Percentiles rank a stretch among this genome's conserved stretches.
These are phyloP conservation scores for Pichia sp. DNA, from an alignment of 1,139 yeast species.

Conservation along the genomic window DNA sequence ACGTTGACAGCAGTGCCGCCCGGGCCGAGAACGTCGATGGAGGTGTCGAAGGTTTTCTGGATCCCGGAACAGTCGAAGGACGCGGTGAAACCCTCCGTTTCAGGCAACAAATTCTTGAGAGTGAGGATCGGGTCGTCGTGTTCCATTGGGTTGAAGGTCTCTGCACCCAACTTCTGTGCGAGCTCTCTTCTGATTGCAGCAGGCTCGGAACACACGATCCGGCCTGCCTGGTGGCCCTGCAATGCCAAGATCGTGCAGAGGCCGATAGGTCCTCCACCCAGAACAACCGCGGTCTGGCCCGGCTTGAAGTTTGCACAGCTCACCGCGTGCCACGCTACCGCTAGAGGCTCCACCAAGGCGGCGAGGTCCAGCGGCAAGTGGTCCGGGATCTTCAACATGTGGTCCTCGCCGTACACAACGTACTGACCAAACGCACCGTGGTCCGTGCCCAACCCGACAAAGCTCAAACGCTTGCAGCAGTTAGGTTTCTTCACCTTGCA, in stretches of 20 bases:
- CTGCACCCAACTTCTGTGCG: slow-evolving; percentile 49
- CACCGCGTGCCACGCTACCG: slow-evolving; percentile 61
- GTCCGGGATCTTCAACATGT: slow-evolving; percentile 45
- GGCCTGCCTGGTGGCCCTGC: slow-evolving; percentile 51
- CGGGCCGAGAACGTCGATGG: slow-evolving; percentile 50
- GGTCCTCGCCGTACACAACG: slow-evolving; percentile 44
- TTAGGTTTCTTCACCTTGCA: slow-evolving; percentile 46
- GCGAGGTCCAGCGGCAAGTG: slow-evolving; percentile 49
- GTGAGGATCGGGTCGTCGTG: slow-evolving; percentile 35
- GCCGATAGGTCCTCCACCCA: slow-evolving; percentile 66
- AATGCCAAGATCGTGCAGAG: slow-evolving; percentile 53
- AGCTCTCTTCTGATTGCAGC: slow-evolving; percentile 50
- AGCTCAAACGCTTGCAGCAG: slow-evolving; percentile 43
- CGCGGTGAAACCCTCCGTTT: slow-evolving; percentile 52
- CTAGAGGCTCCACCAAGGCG: slow-evolving; percentile 53
- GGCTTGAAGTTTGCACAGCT: slow-evolving; percentile 40
- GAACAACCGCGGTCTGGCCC: slow-evolving; percentile 49
- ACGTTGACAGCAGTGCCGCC: slow-evolving; percentile 62
- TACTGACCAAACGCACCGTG: slow-evolving; percentile 36
- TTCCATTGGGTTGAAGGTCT: slow-evolving; percentile 45
- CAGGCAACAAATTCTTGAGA: slow-evolving; percentile 41
- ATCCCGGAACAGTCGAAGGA: slow-evolving; percentile 63
- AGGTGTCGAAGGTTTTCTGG: slow-evolving; percentile 49
- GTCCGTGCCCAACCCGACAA: slow-evolving; percentile 36
- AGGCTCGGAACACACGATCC: slow-evolving; percentile 59